These are phyloP conservation scores for Colletotrichum tropicale DNA, from an alignment of 2,329 filamentous ascomycete species.

Conservation along the genomic window DNA sequence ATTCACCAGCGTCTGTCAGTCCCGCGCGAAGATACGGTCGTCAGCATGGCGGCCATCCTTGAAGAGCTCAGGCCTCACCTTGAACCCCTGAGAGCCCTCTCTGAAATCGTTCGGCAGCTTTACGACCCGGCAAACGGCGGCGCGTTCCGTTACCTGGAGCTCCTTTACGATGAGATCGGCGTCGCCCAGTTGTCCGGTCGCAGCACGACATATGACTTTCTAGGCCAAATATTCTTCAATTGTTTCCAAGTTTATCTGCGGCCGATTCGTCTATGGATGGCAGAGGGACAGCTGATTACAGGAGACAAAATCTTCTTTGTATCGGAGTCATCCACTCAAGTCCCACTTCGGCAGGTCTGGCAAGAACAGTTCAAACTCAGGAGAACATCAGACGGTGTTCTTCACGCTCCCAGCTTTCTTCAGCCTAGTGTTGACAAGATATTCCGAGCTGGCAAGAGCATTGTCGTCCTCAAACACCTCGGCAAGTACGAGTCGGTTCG, in stretches of 20 bases:
- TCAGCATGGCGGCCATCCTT: conserved; percentile 71
- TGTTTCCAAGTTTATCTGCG: conserved; percentile 84
- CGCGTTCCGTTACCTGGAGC: conserved; percentile 78
- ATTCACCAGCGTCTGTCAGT: conserved; percentile 67
- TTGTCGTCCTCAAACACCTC: conserved; percentile 80
- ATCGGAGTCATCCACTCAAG: conserved; percentile 57
- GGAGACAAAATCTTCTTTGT: conserved; percentile 76
- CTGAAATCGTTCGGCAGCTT: conserved; percentile 64
- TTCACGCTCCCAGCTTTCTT: conserved; percentile 79
- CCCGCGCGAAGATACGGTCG: conserved; percentile 54
- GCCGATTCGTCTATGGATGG: conserved; percentile 85
- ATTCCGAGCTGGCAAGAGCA: conserved; percentile 87
- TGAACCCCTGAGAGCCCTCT: conserved; percentile 62
- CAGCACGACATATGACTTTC: conserved; percentile 61
- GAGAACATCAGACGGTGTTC: conserved; percentile 58
- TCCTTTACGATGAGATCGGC: conserved; percentile 74
- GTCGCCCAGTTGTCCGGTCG: conserved; percentile 74
- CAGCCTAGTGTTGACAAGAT: conserved; percentile 72
- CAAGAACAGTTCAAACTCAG: conserved; percentile 74
- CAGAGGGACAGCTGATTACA: conserved; percentile 70
- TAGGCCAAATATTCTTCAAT: conserved; percentile 75
- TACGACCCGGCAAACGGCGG: conserved; percentile 51
- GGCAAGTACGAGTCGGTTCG: conserved; percentile 51
- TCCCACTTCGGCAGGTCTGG: conserved; percentile 74
- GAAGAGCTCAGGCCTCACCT: conserved; percentile 59